Evolutionary conservation across 2,329 filamentous ascomycete genomes (phyloP), one percentile per base, ranked within the genome.

Genomic region (Pyrenophora graminea): DNA sequence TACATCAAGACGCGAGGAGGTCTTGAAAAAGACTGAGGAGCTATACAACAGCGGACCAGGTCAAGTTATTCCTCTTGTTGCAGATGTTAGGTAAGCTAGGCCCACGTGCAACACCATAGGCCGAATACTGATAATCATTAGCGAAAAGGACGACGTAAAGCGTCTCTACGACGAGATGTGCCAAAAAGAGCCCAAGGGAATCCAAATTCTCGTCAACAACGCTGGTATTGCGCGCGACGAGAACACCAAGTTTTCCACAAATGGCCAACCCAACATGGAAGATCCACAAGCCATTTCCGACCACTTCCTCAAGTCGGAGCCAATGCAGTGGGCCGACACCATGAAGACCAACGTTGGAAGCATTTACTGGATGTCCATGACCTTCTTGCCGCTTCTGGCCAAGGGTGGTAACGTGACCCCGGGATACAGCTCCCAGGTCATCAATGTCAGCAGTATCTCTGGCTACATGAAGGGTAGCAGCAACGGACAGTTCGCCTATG

Each of bases 131-230:
- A 48, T 32, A 33, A 21, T 30, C 17, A 7, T 6, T 6, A 79
- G 77, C 55, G 75, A 76, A 15, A 83, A 83, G 56, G 72, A 79
- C 8, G 80, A 80, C 7, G 64, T 72, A n/a, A 63, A 76, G 42
- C 66, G 72, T 17, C 65, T 78, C 10, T 74, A 72, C 34, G 68
- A 74, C 32, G 73, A 76, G 47, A 58, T 79, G 9, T 62, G 65
- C 41, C 52, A 71, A 50, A 77, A 78, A 51, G 81, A 84, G 59
- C 70, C 77, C 1, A 76, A 78, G 6, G 80, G 80, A 3, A 78
- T 84, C 25, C 79, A 84, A 48, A 63, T 84, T 39, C 72, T 82
- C 6, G 78, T 82, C 17, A 82, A 82, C 64, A 82, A 81, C 46
- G 80, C 79, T 7, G 80, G 81, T 1, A 75, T 82, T 47, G 79